These are phyloP conservation scores for Penicillium sp. DNA, from an alignment of 2,329 filamentous ascomycete genomes.

Conservation along the genomic window DNA sequence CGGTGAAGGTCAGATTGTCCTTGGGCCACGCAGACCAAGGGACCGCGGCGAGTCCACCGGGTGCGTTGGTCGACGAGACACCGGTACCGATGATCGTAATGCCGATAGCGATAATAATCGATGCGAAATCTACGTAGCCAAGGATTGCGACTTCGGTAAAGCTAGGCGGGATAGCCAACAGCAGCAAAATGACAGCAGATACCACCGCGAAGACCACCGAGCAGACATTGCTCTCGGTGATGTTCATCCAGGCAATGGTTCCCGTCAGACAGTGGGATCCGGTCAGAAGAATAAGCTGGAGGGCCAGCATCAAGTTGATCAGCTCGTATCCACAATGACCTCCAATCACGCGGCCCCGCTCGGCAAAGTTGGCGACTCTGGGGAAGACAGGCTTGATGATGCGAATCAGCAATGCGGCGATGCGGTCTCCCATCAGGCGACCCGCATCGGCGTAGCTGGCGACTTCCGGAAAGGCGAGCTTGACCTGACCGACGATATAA, in stretches of 20 bases:
- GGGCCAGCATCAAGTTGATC: constrained; percentile 39
- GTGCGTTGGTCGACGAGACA: constrained; percentile 18
- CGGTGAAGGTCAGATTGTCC: constrained; percentile 23
- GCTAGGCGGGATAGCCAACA: constrained; percentile 29
- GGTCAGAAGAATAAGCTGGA: constrained; percentile 40
- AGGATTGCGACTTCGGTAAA: constrained; percentile 35
- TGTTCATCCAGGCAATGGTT: constrained; percentile 43
- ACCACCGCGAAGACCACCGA: constrained; percentile 40
- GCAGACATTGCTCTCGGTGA: constrained; percentile 37
- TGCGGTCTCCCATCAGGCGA: constrained; percentile 36
- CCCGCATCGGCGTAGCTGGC: constrained; percentile 43
- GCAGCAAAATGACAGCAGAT: constrained; percentile 34
- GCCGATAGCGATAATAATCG: constrained; percentile 30
- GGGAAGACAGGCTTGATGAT: constrained; percentile 30
- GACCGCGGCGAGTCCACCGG: constrained; percentile 26
- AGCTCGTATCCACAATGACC: constrained; percentile 37
- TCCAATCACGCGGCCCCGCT: constrained; percentile 37
- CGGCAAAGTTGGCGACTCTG: constrained; percentile 39
- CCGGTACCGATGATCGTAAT: constrained; percentile 34
- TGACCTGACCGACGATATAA: constrained; percentile 37
- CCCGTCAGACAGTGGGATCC: constrained; percentile 45
- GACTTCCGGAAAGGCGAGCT: constrained; percentile 33
- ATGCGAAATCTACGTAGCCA: constrained; percentile 33
- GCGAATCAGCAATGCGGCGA: neutral
- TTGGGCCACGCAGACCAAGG: constrained; percentile 24